Evolutionary conservation across 73 alveolate genomes (phyloP).

Genomic region (Paramecium sexaurelia): DNA sequence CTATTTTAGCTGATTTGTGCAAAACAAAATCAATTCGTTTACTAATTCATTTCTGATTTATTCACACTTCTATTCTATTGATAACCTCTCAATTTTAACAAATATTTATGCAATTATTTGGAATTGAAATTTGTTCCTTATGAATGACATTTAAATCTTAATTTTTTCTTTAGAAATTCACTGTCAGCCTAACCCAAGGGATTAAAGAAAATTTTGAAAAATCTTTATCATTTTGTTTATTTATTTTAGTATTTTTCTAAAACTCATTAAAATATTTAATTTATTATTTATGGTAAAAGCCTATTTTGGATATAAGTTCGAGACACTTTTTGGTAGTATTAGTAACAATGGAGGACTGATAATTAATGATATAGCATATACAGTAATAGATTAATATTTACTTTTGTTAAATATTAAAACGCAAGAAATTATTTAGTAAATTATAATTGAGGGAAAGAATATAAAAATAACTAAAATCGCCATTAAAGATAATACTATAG

Average conservation of each 20-base stretch:
- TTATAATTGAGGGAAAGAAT: background rate
- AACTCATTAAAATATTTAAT: constrained; percentile 33
- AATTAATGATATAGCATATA: background rate
- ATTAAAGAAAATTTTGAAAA: constrained; percentile 71
- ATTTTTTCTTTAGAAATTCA: constrained; percentile 56
- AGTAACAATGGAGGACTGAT: constrained; percentile 21
- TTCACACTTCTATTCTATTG: constrained; percentile 78
- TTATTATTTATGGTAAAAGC: constrained; percentile 53
- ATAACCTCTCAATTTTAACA: constrained; percentile 80
- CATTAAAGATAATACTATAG: background rate
- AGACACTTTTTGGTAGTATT: background rate
- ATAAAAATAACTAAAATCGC: background rate
- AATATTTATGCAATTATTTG: constrained; percentile 73
- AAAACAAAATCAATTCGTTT: constrained; percentile 75
- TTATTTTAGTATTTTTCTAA: constrained; percentile 15
- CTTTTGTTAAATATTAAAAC: constrained; percentile 15
- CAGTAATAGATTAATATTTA: background rate
- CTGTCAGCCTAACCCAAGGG: constrained; percentile 80
- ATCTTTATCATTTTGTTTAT: background rate
- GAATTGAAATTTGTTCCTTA: constrained; percentile 73
- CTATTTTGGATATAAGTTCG: constrained; percentile 17
- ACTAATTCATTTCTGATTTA: constrained; percentile 81
- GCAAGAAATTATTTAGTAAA: background rate
- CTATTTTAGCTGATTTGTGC: constrained; percentile 70
- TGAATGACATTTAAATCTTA: background rate